A percentile compares a stretch with the other conserved stretches of the same genome.
phyloP scores from a whole-genome alignment of 1,284 basidiomycete genomes.

The Malassezia arunalokei region DNA sequence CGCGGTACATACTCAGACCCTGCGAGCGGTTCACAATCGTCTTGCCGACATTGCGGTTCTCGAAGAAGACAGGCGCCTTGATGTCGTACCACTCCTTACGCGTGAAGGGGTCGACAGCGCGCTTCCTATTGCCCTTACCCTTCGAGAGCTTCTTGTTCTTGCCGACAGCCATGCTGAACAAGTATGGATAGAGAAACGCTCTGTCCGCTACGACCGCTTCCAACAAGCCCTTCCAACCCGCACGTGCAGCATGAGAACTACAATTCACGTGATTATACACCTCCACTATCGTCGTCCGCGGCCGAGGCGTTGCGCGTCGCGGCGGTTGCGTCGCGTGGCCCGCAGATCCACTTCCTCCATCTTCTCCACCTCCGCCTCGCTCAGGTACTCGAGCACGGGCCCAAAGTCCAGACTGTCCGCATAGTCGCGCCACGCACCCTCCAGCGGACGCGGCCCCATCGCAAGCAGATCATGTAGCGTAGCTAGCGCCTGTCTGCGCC shows the following conservation, averaged over 20 bases:
- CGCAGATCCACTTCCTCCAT: constrained; percentile 31
- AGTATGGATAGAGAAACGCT: constrained; percentile 6
- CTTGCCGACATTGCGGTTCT: constrained; percentile 92
- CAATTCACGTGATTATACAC: constrained; percentile 11
- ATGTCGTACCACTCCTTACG: constrained; percentile 99
- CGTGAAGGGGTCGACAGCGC: constrained; percentile 98
- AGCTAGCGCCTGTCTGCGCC: constrained; percentile 40
- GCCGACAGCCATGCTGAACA: constrained; percentile 43
- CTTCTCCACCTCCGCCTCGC: constrained; percentile 74
- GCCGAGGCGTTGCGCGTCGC: constrained; percentile 22
- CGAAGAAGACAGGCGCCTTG: constrained; percentile 96
- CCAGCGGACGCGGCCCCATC: constrained; percentile 63
- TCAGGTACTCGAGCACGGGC: constrained; percentile 75
- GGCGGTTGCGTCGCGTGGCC: constrained; percentile 25
- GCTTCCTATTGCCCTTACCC: constrained; percentile 97
- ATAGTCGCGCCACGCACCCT: constrained; percentile 90
- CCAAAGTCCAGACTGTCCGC: constrained; percentile 77
- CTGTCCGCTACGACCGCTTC: neutral
- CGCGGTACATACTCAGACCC: constrained; percentile 70
- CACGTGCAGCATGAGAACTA: constrained; percentile 12
- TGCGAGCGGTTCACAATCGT: constrained; percentile 96
- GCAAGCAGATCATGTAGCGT: constrained; percentile 30
- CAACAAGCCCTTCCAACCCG: neutral
- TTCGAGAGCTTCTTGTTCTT: constrained; percentile 98
- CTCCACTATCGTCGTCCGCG: constrained; percentile 9